Conservation (phyloP, 371 early-diverging fungal genomes). For the Mucor velutinosus region DNA sequence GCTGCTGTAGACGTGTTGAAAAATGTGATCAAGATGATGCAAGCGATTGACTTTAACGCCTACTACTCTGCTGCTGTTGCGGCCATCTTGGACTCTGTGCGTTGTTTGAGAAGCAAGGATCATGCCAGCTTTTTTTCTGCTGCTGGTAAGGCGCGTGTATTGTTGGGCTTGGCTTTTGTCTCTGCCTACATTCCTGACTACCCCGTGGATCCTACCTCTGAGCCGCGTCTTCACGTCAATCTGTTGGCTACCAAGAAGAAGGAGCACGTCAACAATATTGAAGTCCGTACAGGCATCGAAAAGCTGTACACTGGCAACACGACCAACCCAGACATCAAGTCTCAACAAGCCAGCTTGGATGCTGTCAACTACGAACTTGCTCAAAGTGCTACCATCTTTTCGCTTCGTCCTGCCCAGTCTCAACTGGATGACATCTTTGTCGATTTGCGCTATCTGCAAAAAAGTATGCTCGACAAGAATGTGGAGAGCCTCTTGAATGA, state of each 20-base stretch:
- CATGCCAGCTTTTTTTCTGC: conserved; percentile 18
- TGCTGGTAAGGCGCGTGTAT: conserved; percentile 60
- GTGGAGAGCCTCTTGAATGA: conserved; percentile 48
- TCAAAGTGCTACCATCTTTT: conserved; percentile 48
- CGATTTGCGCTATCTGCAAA: conserved; percentile 73
- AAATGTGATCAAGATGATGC: conserved; percentile 2
- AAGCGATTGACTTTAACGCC: conserved; percentile 20
- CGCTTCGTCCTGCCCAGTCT: conserved; percentile 71
- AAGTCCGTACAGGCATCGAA: conserved; percentile 62
- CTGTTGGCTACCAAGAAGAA: conserved; percentile 53
- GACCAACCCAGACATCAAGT: conserved; percentile 49
- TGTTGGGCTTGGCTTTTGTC: conserved; percentile 62
- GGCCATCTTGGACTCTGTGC: conserved; percentile 17
- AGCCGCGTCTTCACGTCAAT: conserved; percentile 64
- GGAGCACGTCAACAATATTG: conserved; percentile 46
- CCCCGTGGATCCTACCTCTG: conserved; percentile 78
- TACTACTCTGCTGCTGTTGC: conserved; percentile 28
- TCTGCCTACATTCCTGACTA: conserved; percentile 74
- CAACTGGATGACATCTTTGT: conserved; percentile 75
- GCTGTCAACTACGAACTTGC: conserved; percentile 36
- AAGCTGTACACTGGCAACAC: conserved; percentile 58
- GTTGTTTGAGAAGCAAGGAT: conserved; percentile 22
- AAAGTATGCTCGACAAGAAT: conserved; percentile 62
- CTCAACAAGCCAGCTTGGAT: conserved; percentile 22
- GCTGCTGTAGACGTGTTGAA: conserved; percentile 8